Percentiles rank a stretch among this genome's conserved stretches.
Conservation (phyloP, 768 basidiomycete genomes). For the Suillus cothurnatus region DNA sequence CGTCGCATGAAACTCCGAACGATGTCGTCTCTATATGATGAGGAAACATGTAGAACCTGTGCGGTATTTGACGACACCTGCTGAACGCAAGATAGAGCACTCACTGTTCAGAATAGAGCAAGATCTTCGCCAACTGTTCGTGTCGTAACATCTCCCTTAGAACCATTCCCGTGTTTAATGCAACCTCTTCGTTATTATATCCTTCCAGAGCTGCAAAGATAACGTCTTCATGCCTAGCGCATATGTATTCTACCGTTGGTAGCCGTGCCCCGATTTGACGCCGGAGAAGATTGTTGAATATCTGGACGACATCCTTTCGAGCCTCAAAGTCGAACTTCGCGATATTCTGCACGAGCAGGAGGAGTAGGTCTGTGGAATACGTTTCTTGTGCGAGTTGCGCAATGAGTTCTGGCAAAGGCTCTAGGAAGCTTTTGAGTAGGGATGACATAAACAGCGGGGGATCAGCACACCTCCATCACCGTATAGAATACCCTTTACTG, state of each 20-base stretch:
- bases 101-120: slow-evolving; percentile 93
- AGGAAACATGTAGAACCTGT: slow-evolving; percentile 94
- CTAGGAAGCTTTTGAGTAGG: slow-evolving; percentile 36
- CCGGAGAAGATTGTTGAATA: slow-evolving; percentile 85
- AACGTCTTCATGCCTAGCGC: slow-evolving; percentile 70
- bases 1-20: slow-evolving; percentile 97
- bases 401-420: slow-evolving; percentile 85
- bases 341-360: slow-evolving; percentile 78
- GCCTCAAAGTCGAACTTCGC: slow-evolving; percentile 94
- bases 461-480: slow-evolving; percentile 78
- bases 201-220: slow-evolving; percentile 87
- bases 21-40: slow-evolving; percentile 97
- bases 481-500: slow-evolving; percentile 84
- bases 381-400: slow-evolving; percentile 97
- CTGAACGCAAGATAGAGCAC: slow-evolving; percentile 33
- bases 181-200: slow-evolving; percentile 94
- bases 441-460: slow-evolving; percentile 5
- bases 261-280: slow-evolving; percentile 92
- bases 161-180: slow-evolving; percentile 97
- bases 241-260: slow-evolving; percentile 96
- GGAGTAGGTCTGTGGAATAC: slow-evolving; percentile 86
- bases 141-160: slow-evolving; percentile 95
- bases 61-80: not conserved
- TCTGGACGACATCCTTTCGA: slow-evolving; percentile 81
- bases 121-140: slow-evolving; percentile 85